These are phyloP conservation scores for Calophaca sinica DNA, from an alignment of 306 rosid genomes.

Conservation along the genomic window DNA sequence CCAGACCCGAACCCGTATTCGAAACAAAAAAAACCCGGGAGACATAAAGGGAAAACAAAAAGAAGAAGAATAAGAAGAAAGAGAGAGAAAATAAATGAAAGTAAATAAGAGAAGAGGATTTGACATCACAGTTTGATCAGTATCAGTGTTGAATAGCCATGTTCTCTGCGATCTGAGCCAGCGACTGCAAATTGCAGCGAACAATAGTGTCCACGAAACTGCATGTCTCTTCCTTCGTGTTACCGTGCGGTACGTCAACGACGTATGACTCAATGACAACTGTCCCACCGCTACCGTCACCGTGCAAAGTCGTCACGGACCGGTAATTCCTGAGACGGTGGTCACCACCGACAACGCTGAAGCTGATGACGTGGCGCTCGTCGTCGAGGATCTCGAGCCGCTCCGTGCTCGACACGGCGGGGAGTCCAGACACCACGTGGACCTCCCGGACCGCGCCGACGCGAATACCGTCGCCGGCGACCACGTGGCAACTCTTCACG, in stretches of 20 bases:
- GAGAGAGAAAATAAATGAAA: no score
- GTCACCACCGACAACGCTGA: conserved; percentile 92
- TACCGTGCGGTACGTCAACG: conserved; percentile 87
- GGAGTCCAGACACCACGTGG: conserved; percentile 81
- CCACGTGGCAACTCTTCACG: conserved; percentile 88
- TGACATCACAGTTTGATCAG: not conserved
- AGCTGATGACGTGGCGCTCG: conserved; percentile 87
- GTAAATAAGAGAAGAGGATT: not conserved
- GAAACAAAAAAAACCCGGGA: conserved; percentile 37
- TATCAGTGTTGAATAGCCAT: conserved; percentile 42
- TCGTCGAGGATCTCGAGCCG: conserved; percentile 92
- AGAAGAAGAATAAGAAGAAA: no score
- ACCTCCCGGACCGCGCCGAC: conserved; percentile 88
- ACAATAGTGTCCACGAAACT: conserved; percentile 91
- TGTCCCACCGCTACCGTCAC: conserved; percentile 68
- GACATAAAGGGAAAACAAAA: not conserved
- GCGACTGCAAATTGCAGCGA: conserved; percentile 86
- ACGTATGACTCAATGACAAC: conserved; percentile 87
- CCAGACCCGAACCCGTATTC: conserved; percentile 41
- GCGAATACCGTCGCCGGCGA: conserved; percentile 65
- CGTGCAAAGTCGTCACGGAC: conserved; percentile 84
- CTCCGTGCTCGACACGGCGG: conserved; percentile 90
- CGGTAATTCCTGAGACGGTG: conserved; percentile 83
- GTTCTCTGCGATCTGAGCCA: conserved; percentile 86
- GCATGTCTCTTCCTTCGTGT: conserved; percentile 91